phyloP scores from a whole-genome alignment of 345 rosid genomes.

The Eucalyptus urophylla region DNA sequence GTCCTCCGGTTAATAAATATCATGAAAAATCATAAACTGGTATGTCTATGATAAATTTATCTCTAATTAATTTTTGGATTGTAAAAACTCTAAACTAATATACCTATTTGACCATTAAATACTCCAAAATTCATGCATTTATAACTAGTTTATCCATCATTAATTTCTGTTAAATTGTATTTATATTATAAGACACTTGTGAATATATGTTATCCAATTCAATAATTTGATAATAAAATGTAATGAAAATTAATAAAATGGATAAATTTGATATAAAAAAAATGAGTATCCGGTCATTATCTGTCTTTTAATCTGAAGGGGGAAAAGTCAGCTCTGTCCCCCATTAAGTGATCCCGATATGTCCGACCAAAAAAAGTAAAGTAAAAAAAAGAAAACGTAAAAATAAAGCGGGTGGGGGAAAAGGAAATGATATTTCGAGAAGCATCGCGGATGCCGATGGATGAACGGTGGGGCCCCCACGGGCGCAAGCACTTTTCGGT shows the following conservation, averaged over 20 bases:
- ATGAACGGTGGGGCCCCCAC: not conserved
- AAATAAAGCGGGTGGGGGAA: not conserved
- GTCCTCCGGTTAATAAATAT: not conserved
- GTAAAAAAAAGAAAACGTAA: not conserved
- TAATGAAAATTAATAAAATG: rapidly evolving
- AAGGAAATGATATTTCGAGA: not conserved
- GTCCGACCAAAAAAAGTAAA: not conserved
- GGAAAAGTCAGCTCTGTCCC: not conserved
- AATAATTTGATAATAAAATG: too few species aligned
- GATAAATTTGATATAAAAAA: rapidly evolving
- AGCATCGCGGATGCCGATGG: not conserved
- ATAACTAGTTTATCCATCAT: rapidly evolving
- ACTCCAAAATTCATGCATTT: too few species aligned
- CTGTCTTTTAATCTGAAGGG: not conserved
- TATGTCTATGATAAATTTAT: rapidly evolving
- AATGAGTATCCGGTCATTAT: too few species aligned
- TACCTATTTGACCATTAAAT: too few species aligned
- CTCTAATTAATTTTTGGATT: rapidly evolving
- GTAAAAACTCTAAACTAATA: rapidly evolving
- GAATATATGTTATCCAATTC: too few species aligned
- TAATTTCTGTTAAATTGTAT: too few species aligned
- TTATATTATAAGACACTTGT: rapidly evolving
- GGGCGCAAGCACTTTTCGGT: not conserved
- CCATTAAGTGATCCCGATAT: not conserved
- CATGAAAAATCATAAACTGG: rapidly evolving